Evolutionary conservation across 2,329 filamentous ascomycete genomes (phyloP), one percentile per base, ranked within the genome.

Genomic region (Paecilomyces sp.): DNA sequence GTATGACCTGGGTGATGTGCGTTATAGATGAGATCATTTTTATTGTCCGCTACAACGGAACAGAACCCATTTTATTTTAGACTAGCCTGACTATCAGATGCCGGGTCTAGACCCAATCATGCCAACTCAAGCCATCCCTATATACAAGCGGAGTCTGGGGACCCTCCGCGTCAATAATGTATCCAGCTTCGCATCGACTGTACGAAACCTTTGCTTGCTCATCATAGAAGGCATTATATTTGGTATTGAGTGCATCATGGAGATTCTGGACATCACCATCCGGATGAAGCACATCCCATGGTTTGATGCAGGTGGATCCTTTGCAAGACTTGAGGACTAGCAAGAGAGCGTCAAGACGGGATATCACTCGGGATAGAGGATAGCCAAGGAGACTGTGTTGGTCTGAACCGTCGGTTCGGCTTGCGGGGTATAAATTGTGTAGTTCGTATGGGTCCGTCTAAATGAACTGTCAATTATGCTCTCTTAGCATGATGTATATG

Each of bases 241-340:
- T 30, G 8, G 58, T 15, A 15, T 66, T 31, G 25, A 77, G 55
- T 3, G 75, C 73, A 57, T 76, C 72, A 0, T 58, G 62, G 1
- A 77, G 65, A 13, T 60, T 70, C 2, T 56, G 47, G 0, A 77
- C 73, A 0, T 63, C 57, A 1, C 70, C 68, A 2, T 63, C 62
- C 0, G 70, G 70, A 36, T 77, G 75, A 2, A 77, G 62, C 0
- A 70, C 64, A 24, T 67, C 59, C 75, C 75, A 77, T 1, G 75
- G 75, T 53, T 71, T 62, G 34, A 70, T 68, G 57, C 75, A 78
- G 3, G 67, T 69, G 3, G 50, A 36, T 7, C 68, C 72, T 56
- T 74, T 68, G 65, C 75, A 78, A 3, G 75, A 74, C 55, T 77
- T 76, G 3, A 76, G 64, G 1, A 76, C 72, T 34, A 77, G 60